Base-by-base conservation (phyloP, 768 basidiomycete genomes). In the Agaricus sinodeliciosus region DNA sequence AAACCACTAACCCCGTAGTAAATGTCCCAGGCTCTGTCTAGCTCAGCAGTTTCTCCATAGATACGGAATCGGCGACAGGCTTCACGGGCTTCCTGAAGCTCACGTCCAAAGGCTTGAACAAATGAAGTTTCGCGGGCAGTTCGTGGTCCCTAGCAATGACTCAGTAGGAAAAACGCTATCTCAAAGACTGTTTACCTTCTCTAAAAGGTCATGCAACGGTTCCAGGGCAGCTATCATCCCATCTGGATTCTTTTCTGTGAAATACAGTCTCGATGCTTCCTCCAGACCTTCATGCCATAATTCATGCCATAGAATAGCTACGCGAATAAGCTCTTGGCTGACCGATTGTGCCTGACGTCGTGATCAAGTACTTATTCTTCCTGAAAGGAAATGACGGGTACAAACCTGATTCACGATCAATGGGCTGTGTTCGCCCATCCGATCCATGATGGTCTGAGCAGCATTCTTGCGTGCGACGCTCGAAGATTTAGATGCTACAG, bases 11-110 rank as follows among this genome's bases (percentile, higher is more conserved):
- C 93, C 44, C 82, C 83, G 62, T 97, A 99, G 68, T 99, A 99
- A 25, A 97, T 94, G 62, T 98, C 96, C 96, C 96, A 99, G 28
- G 96, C 96, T 63, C 89, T 91, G 65, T 98, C 96, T 43, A 99
- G 72, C 63, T 97, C 93, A 46, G 81, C 83, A 51, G 82, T 78
- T 64, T 99, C 94, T 22, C 90, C 90, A 62, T 89, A 90, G 18
- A 80, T 77, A 39, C 87, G 85, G 72, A 87, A 99, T 46, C 90
- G 80, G 46, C 85, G 79, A 59, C 91, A 92, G 31, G 92, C 91
- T 62, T 94, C 93, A 39, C 93, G 82, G 11, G 96, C 96, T 62
- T 95, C 93, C 26, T 82, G 83, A 26, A 99, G 75, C 62, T 98
- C 95, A 52, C 92, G 79, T 2, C 94, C 93, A 60, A 95, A 98